Evolutionary conservation across 257 asterid genomes (phyloP), one percentile per base, ranked within the genome.

Genomic region (Lithospermum erythrorhizon): DNA sequence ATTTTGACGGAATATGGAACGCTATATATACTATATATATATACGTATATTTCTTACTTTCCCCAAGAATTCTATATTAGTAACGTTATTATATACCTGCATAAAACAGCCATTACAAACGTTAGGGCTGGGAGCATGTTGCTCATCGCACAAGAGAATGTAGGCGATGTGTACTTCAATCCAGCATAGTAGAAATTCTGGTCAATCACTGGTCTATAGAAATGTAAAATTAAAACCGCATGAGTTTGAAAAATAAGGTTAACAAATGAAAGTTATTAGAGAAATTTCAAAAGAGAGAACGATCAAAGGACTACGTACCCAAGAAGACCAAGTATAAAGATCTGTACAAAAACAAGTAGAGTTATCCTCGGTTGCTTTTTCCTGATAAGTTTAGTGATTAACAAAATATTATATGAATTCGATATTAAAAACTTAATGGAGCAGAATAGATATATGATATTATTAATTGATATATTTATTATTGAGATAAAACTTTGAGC

Each of bases 111-210:
- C 83, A 90, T 82, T 6, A 90, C 81, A 47, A 90, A 90, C 19
- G 90, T 87, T 93, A 87, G 81, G 4, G 97, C 94, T 0, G 97
- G 95, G 18, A 90, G 90, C 90, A 90, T 87, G 84, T 87, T 90
- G 54, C 95, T 90, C 86, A 90, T 81, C 55, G 94, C 95, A 70
- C 97, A 90, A 22, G 97, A 83, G 62, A 81, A 90, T 0, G 90
- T 90, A 9, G 95, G 95, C 5, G 97, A 87, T 6, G 97, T 90
- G 56, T 69, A 78, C 47, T 84, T 90, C 0, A 90, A 81, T 6
- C 97, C 97, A 6, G 93, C 95, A 14, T 89, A 89, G 78, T 87
- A 89, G 51, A 89, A 81, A 60, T 89, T 89, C 53, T 89, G 97
- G 70, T 89, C 97, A 27, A 89, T 87, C 21, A 90, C 97, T 0